A percentile compares a stretch with the other conserved stretches of the same genome.
Conservation (phyloP, 2,329 filamentous ascomycete species). For the Claviceps quebecensis region DNA sequence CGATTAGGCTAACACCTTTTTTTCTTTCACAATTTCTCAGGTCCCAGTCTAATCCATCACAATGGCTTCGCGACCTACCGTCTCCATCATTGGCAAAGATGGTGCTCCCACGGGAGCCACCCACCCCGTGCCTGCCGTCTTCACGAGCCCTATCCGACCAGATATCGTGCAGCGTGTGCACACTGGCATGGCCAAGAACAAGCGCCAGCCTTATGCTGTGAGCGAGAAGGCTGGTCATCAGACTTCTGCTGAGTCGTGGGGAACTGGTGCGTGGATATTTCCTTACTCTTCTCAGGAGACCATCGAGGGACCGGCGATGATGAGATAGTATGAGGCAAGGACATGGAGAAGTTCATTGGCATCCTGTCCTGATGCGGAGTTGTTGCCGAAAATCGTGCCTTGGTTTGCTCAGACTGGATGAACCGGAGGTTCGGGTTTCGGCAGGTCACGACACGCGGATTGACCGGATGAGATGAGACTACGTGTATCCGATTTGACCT, state of each 20-base stretch:
- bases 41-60: conserved; percentile 27
- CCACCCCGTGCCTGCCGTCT: conserved; percentile 89
- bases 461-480: neutral
- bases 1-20: neutral
- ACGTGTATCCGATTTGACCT: neutral
- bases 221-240: conserved; percentile 99
- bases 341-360: neutral
- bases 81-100: conserved; percentile 94
- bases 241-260: conserved; percentile 99
- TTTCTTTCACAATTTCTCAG: conserved; percentile 2
- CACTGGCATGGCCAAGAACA: conserved; percentile 99
- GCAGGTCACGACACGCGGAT: neutral
- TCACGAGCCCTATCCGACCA: conserved; percentile 91
- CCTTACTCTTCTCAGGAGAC: no score
- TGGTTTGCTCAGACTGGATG: neutral
- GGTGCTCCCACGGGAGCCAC: conserved; percentile 81
- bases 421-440: no score
- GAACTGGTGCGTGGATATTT: conserved; percentile 66
- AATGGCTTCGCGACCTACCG: conserved; percentile 95
- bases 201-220: conserved; percentile 97
- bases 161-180: conserved; percentile 99
- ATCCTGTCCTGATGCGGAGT: neutral
- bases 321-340: neutral
- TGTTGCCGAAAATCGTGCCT: neutral
- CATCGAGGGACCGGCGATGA: neutral